phyloP scores from a whole-genome alignment of 805 yeast genomes.

The Lachancea quebecensis region DNA sequence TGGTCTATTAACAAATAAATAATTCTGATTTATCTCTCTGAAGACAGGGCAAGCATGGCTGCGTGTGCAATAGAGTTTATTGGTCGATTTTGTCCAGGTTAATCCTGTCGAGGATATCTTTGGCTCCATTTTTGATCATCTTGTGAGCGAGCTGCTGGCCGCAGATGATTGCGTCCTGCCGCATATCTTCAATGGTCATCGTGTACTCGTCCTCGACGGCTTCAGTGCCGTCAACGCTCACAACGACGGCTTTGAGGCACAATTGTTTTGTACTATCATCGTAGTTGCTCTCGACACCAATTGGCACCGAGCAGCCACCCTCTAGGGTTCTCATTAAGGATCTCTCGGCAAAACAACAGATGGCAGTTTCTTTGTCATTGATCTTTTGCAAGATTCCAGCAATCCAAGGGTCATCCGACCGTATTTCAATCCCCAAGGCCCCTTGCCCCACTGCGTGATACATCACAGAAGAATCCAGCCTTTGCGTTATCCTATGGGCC shows the following conservation, averaged over 20 bases:
- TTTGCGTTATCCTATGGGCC: constrained; percentile 66
- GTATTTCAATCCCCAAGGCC: constrained; percentile 87
- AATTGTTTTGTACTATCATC: constrained; percentile 42
- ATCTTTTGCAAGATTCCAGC: constrained; percentile 54
- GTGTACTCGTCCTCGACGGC: constrained; percentile 49
- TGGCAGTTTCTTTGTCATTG: constrained; percentile 57
- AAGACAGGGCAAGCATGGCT: neutral
- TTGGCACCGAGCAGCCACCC: constrained; percentile 98
- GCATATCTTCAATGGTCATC: constrained; percentile 33
- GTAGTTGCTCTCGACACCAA: constrained; percentile 72
- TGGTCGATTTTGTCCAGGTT: constrained; percentile 56
- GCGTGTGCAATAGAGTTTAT: constrained; percentile 7
- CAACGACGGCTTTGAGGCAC: constrained; percentile 62
- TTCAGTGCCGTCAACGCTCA: constrained; percentile 74
- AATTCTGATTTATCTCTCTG: neutral
- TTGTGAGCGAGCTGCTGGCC: constrained; percentile 65
- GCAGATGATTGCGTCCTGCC: constrained; percentile 56
- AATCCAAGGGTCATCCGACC: constrained; percentile 57
- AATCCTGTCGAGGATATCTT: constrained; percentile 69
- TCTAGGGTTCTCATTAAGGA: constrained; percentile 79
- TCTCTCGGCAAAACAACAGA: constrained; percentile 84
- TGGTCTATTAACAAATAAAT: constrained; percentile 3
- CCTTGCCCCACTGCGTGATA: constrained; percentile 99
- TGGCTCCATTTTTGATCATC: constrained; percentile 74
- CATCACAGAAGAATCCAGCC: constrained; percentile 71